Base-by-base conservation (phyloP, 1,284 basidiomycete genomes). In the Tilletia indica region DNA sequence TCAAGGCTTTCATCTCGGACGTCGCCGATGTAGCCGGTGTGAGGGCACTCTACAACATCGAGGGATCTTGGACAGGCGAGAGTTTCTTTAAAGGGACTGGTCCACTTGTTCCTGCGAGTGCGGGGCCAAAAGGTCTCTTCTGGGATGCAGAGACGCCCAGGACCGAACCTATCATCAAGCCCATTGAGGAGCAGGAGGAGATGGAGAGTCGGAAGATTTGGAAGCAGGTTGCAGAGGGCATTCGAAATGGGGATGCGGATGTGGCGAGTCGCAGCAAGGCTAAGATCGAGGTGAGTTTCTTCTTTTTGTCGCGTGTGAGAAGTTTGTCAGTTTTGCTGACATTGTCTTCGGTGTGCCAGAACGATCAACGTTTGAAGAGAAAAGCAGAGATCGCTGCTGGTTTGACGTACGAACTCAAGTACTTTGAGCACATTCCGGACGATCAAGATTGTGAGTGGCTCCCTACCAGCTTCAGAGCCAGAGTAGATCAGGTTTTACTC, bases 121-220 rank as follows among this genome's bases (percentile, higher is more conserved):
- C 78, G 67, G 71, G 75, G 19, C 38, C 77, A 47, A 56, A 67
- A n/a, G 73, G 78, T 9, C 74, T 86, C 45, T 88, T 89, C 81
- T 86, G 87, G 76, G 87, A 89, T 76, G 81, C 82, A 6, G 85
- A 86, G 9, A 85, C 83, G 16, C 82, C 85, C 68, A 87, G 87
- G 80, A 90, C 92, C 84, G 93, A 94, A 82, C 90, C 95, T 31
- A 87, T 85, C 1, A 90, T 92, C 58, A 86, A 86, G 47, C 79
- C 89, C 9, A 88, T 92, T 38, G 87, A 86, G 70, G 87, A 86
- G 88, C 93, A 89, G 87, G 88, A 88, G 48, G 90, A 92, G 78
- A 94, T 90, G 87, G 96, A 99, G 87, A 93, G 90, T 75, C 87
- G 96, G 78, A 88, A 88, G 79, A 87, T 97, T 72, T 99, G 96